Percentiles rank a stretch among this genome's conserved stretches.
These are phyloP conservation scores for Brassica balearica DNA, from an alignment of 441 rosid genomes.

Conservation along the genomic window DNA sequence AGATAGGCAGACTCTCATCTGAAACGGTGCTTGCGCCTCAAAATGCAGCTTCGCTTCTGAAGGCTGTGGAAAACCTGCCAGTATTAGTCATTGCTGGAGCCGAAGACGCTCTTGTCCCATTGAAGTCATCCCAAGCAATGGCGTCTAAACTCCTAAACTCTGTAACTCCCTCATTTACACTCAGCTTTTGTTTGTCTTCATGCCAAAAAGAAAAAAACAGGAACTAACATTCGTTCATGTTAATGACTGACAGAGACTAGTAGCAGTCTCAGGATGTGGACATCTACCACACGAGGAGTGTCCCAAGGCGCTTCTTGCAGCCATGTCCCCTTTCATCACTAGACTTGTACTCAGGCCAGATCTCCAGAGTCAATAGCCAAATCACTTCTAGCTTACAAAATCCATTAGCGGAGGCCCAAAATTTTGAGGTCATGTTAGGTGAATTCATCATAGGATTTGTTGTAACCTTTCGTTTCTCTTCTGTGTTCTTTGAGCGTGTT, in stretches of 20 bases:
- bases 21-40: conserved; percentile 3
- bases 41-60: background rate
- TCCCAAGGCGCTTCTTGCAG: conserved; percentile 9
- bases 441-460: conserved; percentile 17
- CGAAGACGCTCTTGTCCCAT: background rate
- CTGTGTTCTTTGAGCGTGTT: conserved; percentile 9
- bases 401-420: conserved; percentile 1
- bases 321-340: conserved; percentile 2
- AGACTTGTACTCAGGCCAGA: conserved; percentile 23
- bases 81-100: conserved; percentile 4
- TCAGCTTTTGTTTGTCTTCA: background rate
- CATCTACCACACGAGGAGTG: background rate
- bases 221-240: conserved; percentile 10
- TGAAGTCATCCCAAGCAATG: conserved; percentile 8
- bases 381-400: conserved; percentile 38
- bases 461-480: conserved; percentile 20
- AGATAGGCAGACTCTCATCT: conserved; percentile 8
- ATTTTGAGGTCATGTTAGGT: background rate
- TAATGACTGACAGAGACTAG: conserved; percentile 7
- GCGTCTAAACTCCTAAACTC: conserved; percentile 6
- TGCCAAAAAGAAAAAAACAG: background rate
- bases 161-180: background rate
- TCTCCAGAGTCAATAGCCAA: conserved; percentile 17
- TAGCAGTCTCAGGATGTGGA: background rate
- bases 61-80: background rate